A percentile compares a stretch with the other conserved stretches of the same genome.
Evolutionary conservation across 176 grass and related monocot genomes (phyloP).

Genomic region (Cenchrus fungigraminus): DNA sequence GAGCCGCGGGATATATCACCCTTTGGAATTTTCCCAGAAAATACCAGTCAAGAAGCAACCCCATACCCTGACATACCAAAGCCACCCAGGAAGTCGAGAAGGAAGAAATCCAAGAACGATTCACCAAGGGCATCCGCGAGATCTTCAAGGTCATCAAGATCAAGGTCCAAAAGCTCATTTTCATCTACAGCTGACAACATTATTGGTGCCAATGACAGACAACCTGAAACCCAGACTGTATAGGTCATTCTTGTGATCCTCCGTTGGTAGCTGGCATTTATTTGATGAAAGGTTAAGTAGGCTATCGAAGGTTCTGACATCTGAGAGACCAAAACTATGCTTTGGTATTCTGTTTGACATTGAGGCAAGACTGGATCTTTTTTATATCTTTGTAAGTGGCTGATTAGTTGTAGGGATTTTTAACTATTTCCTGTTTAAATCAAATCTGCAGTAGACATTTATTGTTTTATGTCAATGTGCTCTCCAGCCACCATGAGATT

Average conservation of each 20-base stretch:
- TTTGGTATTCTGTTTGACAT: background rate
- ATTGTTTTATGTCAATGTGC: background rate
- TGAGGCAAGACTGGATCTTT: background rate
- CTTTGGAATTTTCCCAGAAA: constrained; percentile 63
- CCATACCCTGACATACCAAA: constrained; percentile 72
- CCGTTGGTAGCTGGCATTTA: background rate
- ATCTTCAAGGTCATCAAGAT: constrained; percentile 62
- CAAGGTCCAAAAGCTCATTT: constrained; percentile 64
- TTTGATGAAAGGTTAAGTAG: background rate
- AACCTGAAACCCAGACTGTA: constrained; percentile 42
- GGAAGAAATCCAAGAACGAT: constrained; percentile 61
- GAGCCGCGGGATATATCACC: constrained; percentile 66
- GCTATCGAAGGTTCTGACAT: background rate
- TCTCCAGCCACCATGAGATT: background rate
- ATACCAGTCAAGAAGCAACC: constrained; percentile 41
- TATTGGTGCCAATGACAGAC: background rate
- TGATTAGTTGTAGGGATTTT: background rate
- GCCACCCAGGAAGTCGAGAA: constrained; percentile 59
- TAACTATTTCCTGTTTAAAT: background rate
- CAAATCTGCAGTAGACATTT: background rate
- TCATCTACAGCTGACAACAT: constrained; percentile 32
- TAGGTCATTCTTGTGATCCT: constrained; percentile 29
- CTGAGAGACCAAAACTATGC: background rate
- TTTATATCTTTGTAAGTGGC: background rate
- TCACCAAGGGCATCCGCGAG: constrained; percentile 50